These are phyloP conservation scores for Pichia cabralensis DNA, from an alignment of 805 yeast genomes.

Conservation along the genomic window DNA sequence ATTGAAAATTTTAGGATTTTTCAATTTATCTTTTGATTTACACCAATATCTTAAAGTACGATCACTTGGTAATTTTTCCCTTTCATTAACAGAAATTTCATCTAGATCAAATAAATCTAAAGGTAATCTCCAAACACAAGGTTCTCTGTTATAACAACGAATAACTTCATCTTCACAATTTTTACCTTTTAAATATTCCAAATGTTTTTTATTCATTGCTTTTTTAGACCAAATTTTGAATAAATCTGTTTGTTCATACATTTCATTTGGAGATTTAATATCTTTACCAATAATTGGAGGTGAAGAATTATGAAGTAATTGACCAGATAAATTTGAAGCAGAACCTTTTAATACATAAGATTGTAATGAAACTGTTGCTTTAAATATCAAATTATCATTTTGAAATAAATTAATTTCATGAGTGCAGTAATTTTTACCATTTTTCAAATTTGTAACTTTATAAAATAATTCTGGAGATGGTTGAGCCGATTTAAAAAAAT, in stretches of 20 bases:
- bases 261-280: conserved; percentile 20
- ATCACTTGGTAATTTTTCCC: conserved; percentile 12
- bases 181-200: conserved; percentile 16
- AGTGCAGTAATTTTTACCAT: conserved; percentile 42
- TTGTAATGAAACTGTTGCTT: conserved; percentile 41
- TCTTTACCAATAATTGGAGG: conserved; percentile 23
- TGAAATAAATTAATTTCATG: conserved; percentile 49
- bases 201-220: conserved; percentile 14
- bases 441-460: conserved; percentile 41
- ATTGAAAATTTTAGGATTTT: conserved; percentile 27
- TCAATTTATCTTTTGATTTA: conserved; percentile 17
- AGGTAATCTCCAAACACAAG: conserved; percentile 27
- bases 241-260: conserved; percentile 20
- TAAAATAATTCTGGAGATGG: conserved; percentile 38
- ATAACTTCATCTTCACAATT: conserved; percentile 14
- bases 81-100: conserved; percentile 15
- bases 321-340: conserved; percentile 22
- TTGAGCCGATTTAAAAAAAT: conserved; percentile 48
- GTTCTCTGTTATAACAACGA: conserved; percentile 24
- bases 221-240: conserved; percentile 22
- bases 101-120: conserved; percentile 23
- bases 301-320: conserved; percentile 19
- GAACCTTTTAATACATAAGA: conserved; percentile 23
- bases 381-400: conserved; percentile 37
- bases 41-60: conserved; percentile 25